Conservation (phyloP, 129 eudicot genomes). For the Tanacetum coccineum region DNA sequence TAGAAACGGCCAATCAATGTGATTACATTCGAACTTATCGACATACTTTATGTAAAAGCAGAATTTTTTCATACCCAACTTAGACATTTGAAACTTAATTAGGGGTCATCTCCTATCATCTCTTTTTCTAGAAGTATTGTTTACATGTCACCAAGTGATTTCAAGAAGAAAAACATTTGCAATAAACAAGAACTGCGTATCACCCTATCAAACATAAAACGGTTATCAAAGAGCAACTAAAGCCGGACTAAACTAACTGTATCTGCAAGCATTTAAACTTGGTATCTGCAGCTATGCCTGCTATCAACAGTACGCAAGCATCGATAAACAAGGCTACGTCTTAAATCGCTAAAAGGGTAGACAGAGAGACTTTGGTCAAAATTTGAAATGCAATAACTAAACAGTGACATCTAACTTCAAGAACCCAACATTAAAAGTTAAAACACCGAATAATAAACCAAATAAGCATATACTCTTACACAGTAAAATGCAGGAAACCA, state of each 20-base stretch:
- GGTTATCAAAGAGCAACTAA: not conserved
- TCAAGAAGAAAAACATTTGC: not conserved
- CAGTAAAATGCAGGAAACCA: not conserved
- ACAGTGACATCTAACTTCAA: not conserved
- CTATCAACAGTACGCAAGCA: not conserved
- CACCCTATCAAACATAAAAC: not conserved
- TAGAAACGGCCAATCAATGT: too few relatives aligned
- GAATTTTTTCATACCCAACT: not conserved
- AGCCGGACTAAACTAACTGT: not conserved
- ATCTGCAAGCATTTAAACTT: not conserved
- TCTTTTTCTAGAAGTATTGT: not conserved
- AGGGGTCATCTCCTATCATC: not conserved
- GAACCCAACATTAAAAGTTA: not conserved
- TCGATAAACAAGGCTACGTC: not conserved
- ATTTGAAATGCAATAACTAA: not conserved
- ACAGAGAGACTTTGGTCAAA: not conserved
- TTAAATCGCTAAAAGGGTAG: not conserved
- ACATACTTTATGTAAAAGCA: not conserved
- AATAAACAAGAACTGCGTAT: not conserved
- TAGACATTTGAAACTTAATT: not conserved
- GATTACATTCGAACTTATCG: too few relatives aligned
- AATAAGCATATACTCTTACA: not conserved
- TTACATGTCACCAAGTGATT: not conserved
- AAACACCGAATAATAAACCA: not conserved
- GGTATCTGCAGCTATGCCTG: not conserved